Base-by-base conservation (phyloP, 2,329 filamentous ascomycete species). In the Sporothrix brasiliensis region DNA sequence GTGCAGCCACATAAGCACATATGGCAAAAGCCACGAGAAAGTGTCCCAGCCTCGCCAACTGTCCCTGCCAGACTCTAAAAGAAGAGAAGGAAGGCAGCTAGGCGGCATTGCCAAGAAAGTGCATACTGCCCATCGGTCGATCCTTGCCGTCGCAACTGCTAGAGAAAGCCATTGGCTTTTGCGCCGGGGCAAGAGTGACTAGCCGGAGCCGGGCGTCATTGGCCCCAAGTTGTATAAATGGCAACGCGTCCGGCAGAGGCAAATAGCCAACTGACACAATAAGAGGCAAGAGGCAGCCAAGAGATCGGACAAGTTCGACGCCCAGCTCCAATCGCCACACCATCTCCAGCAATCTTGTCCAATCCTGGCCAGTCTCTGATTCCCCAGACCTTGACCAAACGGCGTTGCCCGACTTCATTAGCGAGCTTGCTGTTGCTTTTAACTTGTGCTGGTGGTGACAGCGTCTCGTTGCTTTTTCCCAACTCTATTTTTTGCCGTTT, bases 221-320 rank as follows among this genome's bases (percentile, higher is more conserved):
- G n/a, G 56, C 34, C 19, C 19, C 21, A 61, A 14, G 19, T 16
- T 44, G 56, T 61, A 44, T 61, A 61, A 44, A 61, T 61, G 34
- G 56, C 56, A 11, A 63, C 39, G 39, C 58, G 58, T 47, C 39
- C 58, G 19, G 4, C 19, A 47, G 39, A 61, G 58, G 39, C 58
- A 63, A 63, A 63, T 41, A 47, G 10, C 58, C 39, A 47, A 47
- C 58, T 27, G 6, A 54, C 52, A 54, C 13, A 54, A 27, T 11
- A 30, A 54, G 34, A 60, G 19, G 4, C 34, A 44, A 63, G 58
- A 63, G 58, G 58, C 39, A 63, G 39, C 58, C 58, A 63, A 63
- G 58, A 47, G 2, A 13, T 47, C 58, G 21, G 19, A 27, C 13
- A 41, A 58, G 27, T 16, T 19, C 54, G 53, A 39, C 54, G 11